Base-by-base conservation (phyloP, 306 rosid genomes). In the Arachis stenosperma region DNA sequence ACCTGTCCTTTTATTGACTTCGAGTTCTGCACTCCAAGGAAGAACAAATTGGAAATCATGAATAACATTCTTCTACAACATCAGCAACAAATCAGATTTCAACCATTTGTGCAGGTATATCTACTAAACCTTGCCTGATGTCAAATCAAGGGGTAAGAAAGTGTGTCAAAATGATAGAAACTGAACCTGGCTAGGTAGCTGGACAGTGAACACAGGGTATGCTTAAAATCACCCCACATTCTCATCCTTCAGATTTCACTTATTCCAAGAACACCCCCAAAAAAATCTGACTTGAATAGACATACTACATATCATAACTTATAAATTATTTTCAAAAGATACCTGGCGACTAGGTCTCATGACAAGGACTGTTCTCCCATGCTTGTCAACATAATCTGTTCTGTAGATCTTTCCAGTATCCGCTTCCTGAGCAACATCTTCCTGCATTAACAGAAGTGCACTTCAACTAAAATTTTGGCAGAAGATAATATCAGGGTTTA, bases 291-390 rank as follows among this genome's bases (percentile, higher is more conserved):
- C 69, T 65, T 27, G 74, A 68, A 54, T 22, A 51, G 46, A 68
- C 46, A 73, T 65, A 56, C 53, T 65, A 73, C 59, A 73, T 33
- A 12, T 42, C n/a, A 60, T 58, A 67, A 70, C 10, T 29, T n/a
- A 68, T 54, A 67, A 74, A 60, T 40, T 78, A 70, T 54, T 79
- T 11, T 67, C 50, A 47, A 69, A 81, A 73, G 74, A 77, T 85
- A 92, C 98, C 95, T 90, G 94, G 48, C 72, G 84, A 64, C 92
- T 62, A 55, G 98, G 98, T 78, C 98, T 85, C 95, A 91, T 84
- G 55, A 91, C 80, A 70, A 91, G 96, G 69, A 91, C 88, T 3
- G 86, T 72, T 84, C 96, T 83, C 75, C 91, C 96, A 36, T 56
- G 83, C 81, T 86, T 89, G 88, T 89, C 97, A 66, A 56, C 37